These are phyloP conservation scores for Fraxinus sp. DNA, from an alignment of 305 asterid species.

Conservation along the genomic window DNA sequence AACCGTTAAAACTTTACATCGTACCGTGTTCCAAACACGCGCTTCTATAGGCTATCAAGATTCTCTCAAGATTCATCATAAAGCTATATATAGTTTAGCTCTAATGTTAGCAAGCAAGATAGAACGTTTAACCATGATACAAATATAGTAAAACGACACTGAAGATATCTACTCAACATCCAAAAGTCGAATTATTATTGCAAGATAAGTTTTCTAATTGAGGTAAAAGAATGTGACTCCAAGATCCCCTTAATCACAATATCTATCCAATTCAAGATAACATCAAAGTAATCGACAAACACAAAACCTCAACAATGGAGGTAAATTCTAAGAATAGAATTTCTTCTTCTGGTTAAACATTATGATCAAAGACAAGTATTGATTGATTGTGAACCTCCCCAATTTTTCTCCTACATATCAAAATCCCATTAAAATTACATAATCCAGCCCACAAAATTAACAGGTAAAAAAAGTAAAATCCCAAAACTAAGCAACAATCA, in stretches of 20 bases:
- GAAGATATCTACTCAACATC: neutral
- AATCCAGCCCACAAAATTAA: neutral
- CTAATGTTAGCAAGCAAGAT: neutral
- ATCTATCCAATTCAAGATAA: neutral
- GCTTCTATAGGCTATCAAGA: neutral
- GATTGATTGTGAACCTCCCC: neutral
- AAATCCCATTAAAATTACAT: neutral
- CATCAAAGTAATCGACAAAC: neutral
- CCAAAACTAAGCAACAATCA: constrained; percentile 15
- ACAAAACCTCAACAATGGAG: neutral
- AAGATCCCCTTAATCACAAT: neutral
- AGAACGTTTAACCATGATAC: neutral
- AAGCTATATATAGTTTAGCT: neutral
- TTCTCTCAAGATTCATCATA: neutral
- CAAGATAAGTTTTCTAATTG: neutral
- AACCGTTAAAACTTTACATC: neutral
- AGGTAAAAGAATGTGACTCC: neutral
- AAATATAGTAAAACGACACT: neutral
- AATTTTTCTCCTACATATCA: neutral
- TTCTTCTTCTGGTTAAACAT: neutral
- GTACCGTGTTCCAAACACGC: neutral
- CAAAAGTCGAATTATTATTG: neutral
- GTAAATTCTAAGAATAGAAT: neutral
- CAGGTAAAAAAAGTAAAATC: neutral
- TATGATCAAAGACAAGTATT: neutral